Base-by-base conservation (phyloP, 2,329 filamentous ascomycete species). In the Monilinia polystroma region DNA sequence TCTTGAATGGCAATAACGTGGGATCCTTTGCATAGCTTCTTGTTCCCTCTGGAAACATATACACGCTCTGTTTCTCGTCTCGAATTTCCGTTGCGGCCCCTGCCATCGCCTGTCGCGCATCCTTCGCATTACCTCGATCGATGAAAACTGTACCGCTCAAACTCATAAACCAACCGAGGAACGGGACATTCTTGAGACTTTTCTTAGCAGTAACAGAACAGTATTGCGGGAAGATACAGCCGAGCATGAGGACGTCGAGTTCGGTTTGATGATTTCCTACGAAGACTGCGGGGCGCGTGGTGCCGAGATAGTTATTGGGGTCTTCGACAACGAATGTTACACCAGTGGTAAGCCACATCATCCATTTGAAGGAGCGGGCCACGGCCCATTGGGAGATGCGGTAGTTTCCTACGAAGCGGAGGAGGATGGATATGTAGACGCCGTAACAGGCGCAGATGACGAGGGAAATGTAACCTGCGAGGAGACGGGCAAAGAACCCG, bases 231-330 rank as follows among this genome's bases (percentile, higher is more conserved):
- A 97, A 98, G 75, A 97, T 87, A 79, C 84, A 82, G 69, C 93
- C 95, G 38, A 99, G 85, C 87, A 97, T 90, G 68, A 97, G 84
- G 52, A 99, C 91, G 76, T 99, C 95, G 72, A 99, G 86, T 80
- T 98, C 95, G 29, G 91, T 92, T 84, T 99, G 95, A 81, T 99
- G 95, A 80, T 98, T 98, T 52, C 90, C 91, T 72, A 99, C 84
- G 75, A 99, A 93, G 67, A 99, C 90, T 67, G 92, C 93, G 0
- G 95, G 95, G 63, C 94, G 86, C 38, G 82, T 82, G 12, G 82
- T 88, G 16, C 70, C 72, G 10, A 77, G 72, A 62, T 88, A 77
- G 71, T 87, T 79, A 68, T 87, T 76, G 51, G 87, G 82, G 77
- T 93, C 92, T 55, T 89, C 84, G 60, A 97, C 80, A 69, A 85